Base-by-base conservation (phyloP, 352 stramenopile genomes). In the Phytophthora brassicae region DNA sequence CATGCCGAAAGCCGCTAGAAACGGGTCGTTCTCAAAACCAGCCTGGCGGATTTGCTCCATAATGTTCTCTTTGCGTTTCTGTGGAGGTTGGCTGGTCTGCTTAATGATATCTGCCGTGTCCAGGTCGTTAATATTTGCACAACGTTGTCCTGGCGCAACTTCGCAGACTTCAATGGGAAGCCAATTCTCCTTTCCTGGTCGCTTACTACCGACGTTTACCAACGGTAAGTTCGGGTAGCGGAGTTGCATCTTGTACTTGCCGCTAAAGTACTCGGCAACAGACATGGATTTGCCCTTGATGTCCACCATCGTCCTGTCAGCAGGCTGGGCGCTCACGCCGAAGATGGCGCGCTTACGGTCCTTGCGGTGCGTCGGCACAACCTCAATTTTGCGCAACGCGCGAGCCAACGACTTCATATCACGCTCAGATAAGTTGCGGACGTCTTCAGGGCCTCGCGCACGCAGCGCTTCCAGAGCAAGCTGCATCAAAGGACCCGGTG, bases 61-160 rank as follows among this genome's bases (percentile, higher is more conserved):
- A 44, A 44, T 44, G 19, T 44, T 44, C 13, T 70, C 58, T 35
- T 72, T 49, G 17, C 82, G 79, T 13, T 77, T 66, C 13, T 68
- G 56, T 2, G 80, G 81, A 12, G 64, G 69, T 47, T 85, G 70
- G 23, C 68, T 80, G 6, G 16, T 11, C 8, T 44, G 38, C 6
- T 17, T 48, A 57, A 96, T 94, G 42, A 96, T 92, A 50, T 94
- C 80, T 2, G 84, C 80, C 14, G 85, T 92, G 53, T 96, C 81
- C 17, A 80, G 58, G 6, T 94, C 84, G 22, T 89, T 91, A 28
- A 92, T 88, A 22, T 84, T 84, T 1, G 75, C 53, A 20, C 86
- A 88, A n/a, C 75, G 75, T 56, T 94, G 86, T 4, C 84, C 78
- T 0, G 79, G 71, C 16, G 81, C 71, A 4, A 90, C 79, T 26